Conservation (phyloP, 495 filamentous ascomycete species). For the Podospora appendiculata region DNA sequence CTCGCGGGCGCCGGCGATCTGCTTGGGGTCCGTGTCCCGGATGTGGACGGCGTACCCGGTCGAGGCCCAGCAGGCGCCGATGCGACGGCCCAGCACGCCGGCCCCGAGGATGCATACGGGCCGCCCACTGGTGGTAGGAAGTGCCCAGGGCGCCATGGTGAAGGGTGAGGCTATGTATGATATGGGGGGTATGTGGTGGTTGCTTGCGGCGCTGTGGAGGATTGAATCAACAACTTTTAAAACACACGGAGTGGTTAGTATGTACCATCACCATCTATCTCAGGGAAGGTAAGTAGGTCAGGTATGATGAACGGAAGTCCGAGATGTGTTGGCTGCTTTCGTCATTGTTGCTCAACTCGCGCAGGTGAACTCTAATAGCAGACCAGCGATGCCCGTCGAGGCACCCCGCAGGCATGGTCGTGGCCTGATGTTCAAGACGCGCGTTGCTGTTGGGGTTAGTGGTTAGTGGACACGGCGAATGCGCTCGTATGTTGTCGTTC, state of each 20-base stretch:
- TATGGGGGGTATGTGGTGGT: no score
- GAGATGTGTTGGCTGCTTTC: background rate
- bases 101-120: constrained; percentile 14
- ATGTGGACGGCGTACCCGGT: constrained; percentile 27
- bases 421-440: no score
- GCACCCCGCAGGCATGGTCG: no score
- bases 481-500: no score
- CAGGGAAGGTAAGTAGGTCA: background rate
- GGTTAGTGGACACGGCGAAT: no score
- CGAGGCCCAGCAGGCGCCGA: constrained; percentile 21
- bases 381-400: no score
- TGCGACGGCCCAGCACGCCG: constrained; percentile 21
- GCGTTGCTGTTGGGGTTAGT: no score
- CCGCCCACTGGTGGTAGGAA: constrained; percentile 7
- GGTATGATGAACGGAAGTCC: background rate
- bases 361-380: background rate
- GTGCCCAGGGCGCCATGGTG: constrained; percentile 7
- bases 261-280: background rate
- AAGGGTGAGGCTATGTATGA: no score
- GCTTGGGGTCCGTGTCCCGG: constrained; percentile 12
- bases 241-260: no score
- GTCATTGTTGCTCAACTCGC: background rate
- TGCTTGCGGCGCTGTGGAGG: background rate
- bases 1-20: constrained; percentile 16
- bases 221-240: background rate